Conservation (phyloP, 129 eudicot species). For the Helianthus annuus region DNA sequence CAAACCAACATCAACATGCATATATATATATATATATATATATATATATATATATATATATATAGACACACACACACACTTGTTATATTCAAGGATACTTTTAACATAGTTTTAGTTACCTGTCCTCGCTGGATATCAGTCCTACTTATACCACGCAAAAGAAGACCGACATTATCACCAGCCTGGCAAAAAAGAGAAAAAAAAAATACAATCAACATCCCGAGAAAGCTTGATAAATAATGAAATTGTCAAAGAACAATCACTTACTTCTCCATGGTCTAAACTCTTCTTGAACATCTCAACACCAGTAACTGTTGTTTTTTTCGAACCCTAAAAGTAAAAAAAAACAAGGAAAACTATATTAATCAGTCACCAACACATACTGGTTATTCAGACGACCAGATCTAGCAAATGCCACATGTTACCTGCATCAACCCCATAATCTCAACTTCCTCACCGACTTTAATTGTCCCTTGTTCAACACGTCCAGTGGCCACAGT, state of each 20-base stretch:
- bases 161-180: constrained; percentile 97
- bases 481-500: constrained; percentile 98
- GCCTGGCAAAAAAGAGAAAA: constrained; percentile 57
- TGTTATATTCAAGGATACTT: neutral
- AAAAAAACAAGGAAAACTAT: neutral
- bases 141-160: constrained; percentile 85
- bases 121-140: constrained; percentile 90
- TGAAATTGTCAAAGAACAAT: neutral
- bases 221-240: neutral
- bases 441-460: constrained; percentile 93
- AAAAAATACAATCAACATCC: neutral
- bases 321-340: constrained; percentile 55
- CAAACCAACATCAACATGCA: neutral
- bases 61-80: neutral
- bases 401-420: neutral
- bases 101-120: constrained; percentile 41
- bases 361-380: constrained; percentile 8
- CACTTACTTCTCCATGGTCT: constrained; percentile 78
- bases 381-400: constrained; percentile 8
- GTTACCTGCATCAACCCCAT: constrained; percentile 81
- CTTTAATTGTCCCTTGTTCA: constrained; percentile 88
- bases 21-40: too few relatives aligned
- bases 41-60: too few relatives aligned
- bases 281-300: constrained; percentile 98
- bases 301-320: constrained; percentile 90